Evolutionary conservation across 306 rosid species (phyloP).

Genomic region (Cercis canadensis): DNA sequence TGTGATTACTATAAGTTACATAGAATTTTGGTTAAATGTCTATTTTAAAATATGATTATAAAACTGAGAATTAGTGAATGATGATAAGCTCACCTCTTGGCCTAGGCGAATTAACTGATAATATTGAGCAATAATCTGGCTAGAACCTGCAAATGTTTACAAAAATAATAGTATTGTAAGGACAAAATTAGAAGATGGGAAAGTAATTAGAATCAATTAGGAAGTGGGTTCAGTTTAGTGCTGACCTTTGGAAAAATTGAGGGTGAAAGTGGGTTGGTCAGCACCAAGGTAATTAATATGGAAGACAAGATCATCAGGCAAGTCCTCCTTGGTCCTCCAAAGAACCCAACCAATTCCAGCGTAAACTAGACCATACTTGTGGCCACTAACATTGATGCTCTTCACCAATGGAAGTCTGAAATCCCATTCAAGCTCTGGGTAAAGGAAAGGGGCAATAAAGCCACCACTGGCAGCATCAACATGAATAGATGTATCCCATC

Average conservation of each 20-base stretch:
- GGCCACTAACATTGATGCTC: slow-evolving; percentile 90
- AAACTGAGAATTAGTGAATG: neutral
- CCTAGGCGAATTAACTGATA: slow-evolving; percentile 60
- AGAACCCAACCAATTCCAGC: slow-evolving; percentile 82
- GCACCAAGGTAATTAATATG: slow-evolving; percentile 68
- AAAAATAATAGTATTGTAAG: neutral
- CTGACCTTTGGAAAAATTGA: slow-evolving; percentile 93
- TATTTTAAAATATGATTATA: too few relatives aligned
- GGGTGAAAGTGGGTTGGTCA: slow-evolving; percentile 98
- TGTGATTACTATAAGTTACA: too few relatives aligned
- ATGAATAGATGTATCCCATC: slow-evolving; percentile 98
- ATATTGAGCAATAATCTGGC: slow-evolving; percentile 88
- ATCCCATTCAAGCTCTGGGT: slow-evolving; percentile 87
- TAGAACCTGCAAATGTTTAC: slow-evolving; percentile 71
- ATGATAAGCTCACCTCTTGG: slow-evolving; percentile 57
- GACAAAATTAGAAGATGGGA: neutral
- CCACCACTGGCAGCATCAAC: slow-evolving; percentile 94
- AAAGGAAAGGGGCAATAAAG: slow-evolving; percentile 77
- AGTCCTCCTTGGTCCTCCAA: slow-evolving; percentile 68
- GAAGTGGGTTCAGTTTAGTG: too few relatives aligned
- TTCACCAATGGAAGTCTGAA: slow-evolving; percentile 79
- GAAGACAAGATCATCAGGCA: slow-evolving; percentile 71
- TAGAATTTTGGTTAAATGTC: too few relatives aligned
- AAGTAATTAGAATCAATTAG: too few relatives aligned
- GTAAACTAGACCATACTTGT: slow-evolving; percentile 83